A percentile compares a stretch with the other conserved stretches of the same genome.
These are phyloP conservation scores for Phytophthora crassamura DNA, from an alignment of 352 stramenopile genomes.

Conservation along the genomic window DNA sequence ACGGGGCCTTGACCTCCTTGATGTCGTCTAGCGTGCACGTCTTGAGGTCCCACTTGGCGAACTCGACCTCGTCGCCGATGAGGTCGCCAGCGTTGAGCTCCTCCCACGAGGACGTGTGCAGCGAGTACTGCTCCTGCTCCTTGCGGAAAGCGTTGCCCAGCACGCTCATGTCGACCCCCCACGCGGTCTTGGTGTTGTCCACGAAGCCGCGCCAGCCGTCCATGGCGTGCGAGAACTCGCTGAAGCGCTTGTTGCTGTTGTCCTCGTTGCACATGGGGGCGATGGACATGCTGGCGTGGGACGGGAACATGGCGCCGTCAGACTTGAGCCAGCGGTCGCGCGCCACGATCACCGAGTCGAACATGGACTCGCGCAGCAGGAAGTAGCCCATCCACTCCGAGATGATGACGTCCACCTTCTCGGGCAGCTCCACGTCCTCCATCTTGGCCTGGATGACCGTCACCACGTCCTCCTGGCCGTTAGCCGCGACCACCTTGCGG, in stretches of 20 bases:
- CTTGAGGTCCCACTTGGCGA: constrained; percentile 84
- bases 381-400: constrained; percentile 99
- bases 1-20: constrained; percentile 71
- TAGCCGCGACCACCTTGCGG: constrained; percentile 95
- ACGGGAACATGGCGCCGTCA: constrained; percentile 98
- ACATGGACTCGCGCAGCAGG: constrained; percentile 99
- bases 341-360: constrained; percentile 98
- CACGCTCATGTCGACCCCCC: constrained; percentile 97
- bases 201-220: constrained; percentile 87
- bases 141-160: constrained; percentile 89
- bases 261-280: constrained; percentile 96
- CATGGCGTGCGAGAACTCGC: constrained; percentile 87
- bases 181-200: constrained; percentile 93
- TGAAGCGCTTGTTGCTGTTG: constrained; percentile 86
- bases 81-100: constrained; percentile 78
- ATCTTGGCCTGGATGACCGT: constrained; percentile 99
- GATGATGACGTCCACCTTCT: constrained; percentile 99
- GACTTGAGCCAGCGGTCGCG: constrained; percentile 97
- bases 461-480: constrained; percentile 96
- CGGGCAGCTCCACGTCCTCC: constrained; percentile 97
- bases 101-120: constrained; percentile 86
- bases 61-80: constrained; percentile 87
- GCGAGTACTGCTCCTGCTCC: constrained; percentile 90
- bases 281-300: constrained; percentile 98
- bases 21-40: constrained; percentile 87